A percentile compares a stretch with the other conserved stretches of the same genome.
phyloP scores from a whole-genome alignment of 1,284 basidiomycete genomes.

The Moniliella sp. region DNA sequence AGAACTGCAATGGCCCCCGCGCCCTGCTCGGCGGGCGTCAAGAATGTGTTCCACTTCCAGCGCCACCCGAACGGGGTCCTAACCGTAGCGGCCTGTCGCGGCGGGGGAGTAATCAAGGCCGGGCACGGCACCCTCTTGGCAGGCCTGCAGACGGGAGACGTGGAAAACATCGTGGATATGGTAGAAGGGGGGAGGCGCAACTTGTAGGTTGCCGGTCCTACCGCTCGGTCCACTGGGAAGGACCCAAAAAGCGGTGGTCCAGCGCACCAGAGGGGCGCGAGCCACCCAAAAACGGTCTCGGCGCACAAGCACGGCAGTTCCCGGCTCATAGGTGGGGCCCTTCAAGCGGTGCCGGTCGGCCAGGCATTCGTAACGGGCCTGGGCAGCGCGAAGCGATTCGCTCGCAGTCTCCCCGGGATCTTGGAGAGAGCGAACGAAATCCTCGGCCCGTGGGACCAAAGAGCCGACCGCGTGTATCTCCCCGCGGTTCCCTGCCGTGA shows the following conservation, averaged over 20 bases:
- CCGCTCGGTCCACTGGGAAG: conserved; percentile 1
- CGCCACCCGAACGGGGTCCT: too few relatives aligned
- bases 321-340: neutral
- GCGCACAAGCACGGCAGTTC: neutral
- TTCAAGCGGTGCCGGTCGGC: neutral
- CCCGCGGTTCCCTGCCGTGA: conserved; percentile 1
- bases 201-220: neutral
- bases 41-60: too few relatives aligned
- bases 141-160: conserved; percentile 1
- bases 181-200: neutral
- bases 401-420: neutral
- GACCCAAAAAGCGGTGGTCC: conserved; percentile 2
- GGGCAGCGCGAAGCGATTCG: neutral
- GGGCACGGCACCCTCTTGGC: too few relatives aligned
- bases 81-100: too few relatives aligned
- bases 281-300: neutral
- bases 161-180: conserved; percentile 3
- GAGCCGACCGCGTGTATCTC: neutral
- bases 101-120: too few relatives aligned
- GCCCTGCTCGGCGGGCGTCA: too few relatives aligned
- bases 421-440: neutral
- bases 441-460: neutral
- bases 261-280: neutral
- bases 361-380: neutral
- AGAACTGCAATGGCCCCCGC: too few relatives aligned